Conservation (phyloP, 2,329 filamentous ascomycete genomes). For the Apiospora hydei region DNA sequence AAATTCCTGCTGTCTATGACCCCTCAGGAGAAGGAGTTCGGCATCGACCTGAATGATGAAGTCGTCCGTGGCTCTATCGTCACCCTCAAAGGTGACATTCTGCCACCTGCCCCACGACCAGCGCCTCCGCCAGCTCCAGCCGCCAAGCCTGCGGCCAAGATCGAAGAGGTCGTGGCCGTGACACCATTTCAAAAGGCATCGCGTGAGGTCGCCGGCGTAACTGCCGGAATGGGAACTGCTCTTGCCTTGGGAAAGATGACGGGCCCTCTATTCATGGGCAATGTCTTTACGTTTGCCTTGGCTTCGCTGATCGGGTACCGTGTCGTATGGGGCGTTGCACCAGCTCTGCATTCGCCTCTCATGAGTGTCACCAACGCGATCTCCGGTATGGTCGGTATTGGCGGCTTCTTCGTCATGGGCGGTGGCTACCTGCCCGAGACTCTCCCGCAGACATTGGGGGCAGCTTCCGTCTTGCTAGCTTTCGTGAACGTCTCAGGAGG, state of each 20-base stretch:
- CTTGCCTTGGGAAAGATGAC: constrained; percentile 83
- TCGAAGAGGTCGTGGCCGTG: constrained; percentile 66
- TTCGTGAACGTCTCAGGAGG: constrained; percentile 91
- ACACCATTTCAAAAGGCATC: constrained; percentile 85
- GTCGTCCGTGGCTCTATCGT: constrained; percentile 88
- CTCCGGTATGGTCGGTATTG: constrained; percentile 89
- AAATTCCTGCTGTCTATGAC: constrained; percentile 86
- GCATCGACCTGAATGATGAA: constrained; percentile 82
- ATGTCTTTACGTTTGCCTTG: constrained; percentile 84
- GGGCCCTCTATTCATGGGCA: constrained; percentile 85
- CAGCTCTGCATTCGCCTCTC: constrained; percentile 84
- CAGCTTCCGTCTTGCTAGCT: constrained; percentile 80
- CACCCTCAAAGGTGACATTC: constrained; percentile 76
- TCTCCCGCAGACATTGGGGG: constrained; percentile 79
- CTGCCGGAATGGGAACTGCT: constrained; percentile 78
- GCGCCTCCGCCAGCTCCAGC: constrained; percentile 61
- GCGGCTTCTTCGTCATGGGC: constrained; percentile 87
- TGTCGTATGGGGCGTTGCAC: constrained; percentile 85
- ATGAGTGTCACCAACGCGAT: constrained; percentile 97
- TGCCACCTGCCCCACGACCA: constrained; percentile 78
- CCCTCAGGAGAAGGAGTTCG: constrained; percentile 79
- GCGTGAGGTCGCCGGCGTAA: constrained; percentile 77
- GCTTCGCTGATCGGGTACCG: constrained; percentile 88
- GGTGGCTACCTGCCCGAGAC: constrained; percentile 81
- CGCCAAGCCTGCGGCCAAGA: constrained; percentile 47